Conservation (phyloP, 2,329 filamentous ascomycete genomes). For the Hypoxylon rubiginosum region DNA sequence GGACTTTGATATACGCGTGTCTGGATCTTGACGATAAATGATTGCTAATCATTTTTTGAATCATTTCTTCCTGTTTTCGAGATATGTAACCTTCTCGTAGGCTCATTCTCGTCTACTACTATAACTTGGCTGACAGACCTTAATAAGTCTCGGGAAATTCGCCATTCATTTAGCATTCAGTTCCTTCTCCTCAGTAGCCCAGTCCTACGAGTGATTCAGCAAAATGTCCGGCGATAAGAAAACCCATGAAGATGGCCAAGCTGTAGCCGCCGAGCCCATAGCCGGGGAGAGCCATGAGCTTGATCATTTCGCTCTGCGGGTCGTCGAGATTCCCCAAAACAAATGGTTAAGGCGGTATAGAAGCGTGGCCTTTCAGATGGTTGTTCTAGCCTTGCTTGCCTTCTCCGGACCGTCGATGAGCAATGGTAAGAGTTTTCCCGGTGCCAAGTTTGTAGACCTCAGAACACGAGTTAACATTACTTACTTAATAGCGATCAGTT, state of each 20-base stretch:
- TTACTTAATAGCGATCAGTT: neutral
- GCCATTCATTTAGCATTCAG: neutral
- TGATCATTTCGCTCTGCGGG: neutral
- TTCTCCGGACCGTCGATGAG: neutral
- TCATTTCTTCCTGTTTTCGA: neutral
- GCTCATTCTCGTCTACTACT: neutral
- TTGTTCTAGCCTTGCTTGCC: neutral
- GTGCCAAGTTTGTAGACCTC: neutral
- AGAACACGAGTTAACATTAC: neutral
- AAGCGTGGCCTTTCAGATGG: conserved; percentile 4
- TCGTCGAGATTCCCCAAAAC: neutral
- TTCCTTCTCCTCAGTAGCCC: neutral
- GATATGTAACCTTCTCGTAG: neutral
- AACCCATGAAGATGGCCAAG: neutral
- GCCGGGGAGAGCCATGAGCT: neutral
- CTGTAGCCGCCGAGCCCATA: neutral
- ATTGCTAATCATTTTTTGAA: neutral
- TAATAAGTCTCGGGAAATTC: neutral
- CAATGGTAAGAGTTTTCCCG: neutral
- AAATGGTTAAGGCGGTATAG: conserved; percentile 1
- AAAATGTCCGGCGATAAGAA: neutral
- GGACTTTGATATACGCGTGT: neutral
- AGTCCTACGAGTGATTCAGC: conserved; percentile 3
- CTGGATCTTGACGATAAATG: neutral
- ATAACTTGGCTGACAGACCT: neutral